A percentile compares a stretch with the other conserved stretches of the same genome.
Conservation (phyloP, 2,329 filamentous ascomycete species). For the Curvularia spicifera region DNA sequence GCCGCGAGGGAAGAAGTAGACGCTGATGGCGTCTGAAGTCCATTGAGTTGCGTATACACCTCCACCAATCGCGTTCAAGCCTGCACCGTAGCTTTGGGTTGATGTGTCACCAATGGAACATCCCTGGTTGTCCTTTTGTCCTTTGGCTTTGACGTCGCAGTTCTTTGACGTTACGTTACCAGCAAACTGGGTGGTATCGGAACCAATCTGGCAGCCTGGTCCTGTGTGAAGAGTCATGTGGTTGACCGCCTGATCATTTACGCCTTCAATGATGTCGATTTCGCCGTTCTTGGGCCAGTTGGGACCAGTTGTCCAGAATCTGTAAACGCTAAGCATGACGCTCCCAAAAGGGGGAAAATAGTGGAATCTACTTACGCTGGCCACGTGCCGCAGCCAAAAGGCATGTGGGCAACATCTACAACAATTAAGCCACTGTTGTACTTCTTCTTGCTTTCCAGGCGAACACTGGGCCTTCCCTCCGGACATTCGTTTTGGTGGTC, state of each 20-base stretch:
- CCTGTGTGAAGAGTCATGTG: slow-evolving; percentile 57
- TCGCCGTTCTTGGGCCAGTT: slow-evolving; percentile 52
- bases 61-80: slow-evolving; percentile 58
- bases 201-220: slow-evolving; percentile 52
- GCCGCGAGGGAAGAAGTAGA: slow-evolving; percentile 83
- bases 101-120: slow-evolving; percentile 52
- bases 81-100: slow-evolving; percentile 57
- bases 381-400: slow-evolving; percentile 60
- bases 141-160: slow-evolving; percentile 56
- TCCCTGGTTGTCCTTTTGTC: slow-evolving; percentile 50
- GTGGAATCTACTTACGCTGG: slow-evolving; percentile 48
- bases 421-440: slow-evolving; percentile 59
- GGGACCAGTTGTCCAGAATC: slow-evolving; percentile 44
- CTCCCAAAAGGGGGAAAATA: not conserved
- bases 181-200: slow-evolving; percentile 52
- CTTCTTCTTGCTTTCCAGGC: slow-evolving; percentile 55
- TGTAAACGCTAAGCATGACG: slow-evolving; percentile 21
- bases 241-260: slow-evolving; percentile 53
- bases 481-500: slow-evolving; percentile 50
- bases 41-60: slow-evolving; percentile 63
- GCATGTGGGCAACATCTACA: slow-evolving; percentile 60
- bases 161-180: slow-evolving; percentile 57
- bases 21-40: slow-evolving; percentile 71
- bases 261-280: slow-evolving; percentile 58
- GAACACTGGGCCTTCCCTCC: slow-evolving; percentile 54